Conservation (phyloP, 495 filamentous ascomycete species). For the Xylaria bambusicola region DNA sequence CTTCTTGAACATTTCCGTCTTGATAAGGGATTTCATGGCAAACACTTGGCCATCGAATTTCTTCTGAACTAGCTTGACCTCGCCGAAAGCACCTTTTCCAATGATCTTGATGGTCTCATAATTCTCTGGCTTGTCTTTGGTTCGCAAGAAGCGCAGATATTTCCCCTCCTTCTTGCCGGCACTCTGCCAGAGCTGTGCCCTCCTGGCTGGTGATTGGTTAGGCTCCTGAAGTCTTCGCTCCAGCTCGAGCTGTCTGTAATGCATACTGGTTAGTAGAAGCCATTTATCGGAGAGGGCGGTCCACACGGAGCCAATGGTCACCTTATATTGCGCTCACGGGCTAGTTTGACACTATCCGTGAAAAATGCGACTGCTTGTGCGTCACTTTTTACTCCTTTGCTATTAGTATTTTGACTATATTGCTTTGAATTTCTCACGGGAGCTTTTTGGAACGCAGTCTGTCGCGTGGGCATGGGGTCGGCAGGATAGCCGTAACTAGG, state of each 20-base stretch:
- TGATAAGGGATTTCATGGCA: constrained; percentile 96
- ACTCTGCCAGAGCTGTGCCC: constrained; percentile 74
- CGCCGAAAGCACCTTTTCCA: constrained; percentile 97
- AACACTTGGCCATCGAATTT: constrained; percentile 97
- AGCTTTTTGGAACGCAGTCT: constrained; percentile 55
- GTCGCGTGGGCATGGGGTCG: constrained; percentile 57
- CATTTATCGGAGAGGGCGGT: not conserved
- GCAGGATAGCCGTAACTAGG: constrained; percentile 65
- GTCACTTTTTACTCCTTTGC: constrained; percentile 75
- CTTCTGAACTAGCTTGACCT: constrained; percentile 94
- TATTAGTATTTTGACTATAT: constrained; percentile 61
- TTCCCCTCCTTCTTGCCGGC: constrained; percentile 82
- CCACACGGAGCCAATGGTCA: constrained; percentile 38
- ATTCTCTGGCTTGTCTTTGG: constrained; percentile 86
- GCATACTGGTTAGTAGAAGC: constrained; percentile 16
- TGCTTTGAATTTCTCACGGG: constrained; percentile 76
- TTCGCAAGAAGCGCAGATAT: constrained; percentile 91
- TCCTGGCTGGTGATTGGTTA: constrained; percentile 69
- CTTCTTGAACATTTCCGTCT: constrained; percentile 99
- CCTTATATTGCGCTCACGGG: constrained; percentile 89
- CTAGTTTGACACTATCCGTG: constrained; percentile 91
- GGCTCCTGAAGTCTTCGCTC: constrained; percentile 78
- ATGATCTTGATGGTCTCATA: constrained; percentile 97
- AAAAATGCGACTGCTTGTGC: constrained; percentile 87
- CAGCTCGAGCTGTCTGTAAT: constrained; percentile 83